Conservation (phyloP, 768 basidiomycete genomes). For the Trametes cingulata region DNA sequence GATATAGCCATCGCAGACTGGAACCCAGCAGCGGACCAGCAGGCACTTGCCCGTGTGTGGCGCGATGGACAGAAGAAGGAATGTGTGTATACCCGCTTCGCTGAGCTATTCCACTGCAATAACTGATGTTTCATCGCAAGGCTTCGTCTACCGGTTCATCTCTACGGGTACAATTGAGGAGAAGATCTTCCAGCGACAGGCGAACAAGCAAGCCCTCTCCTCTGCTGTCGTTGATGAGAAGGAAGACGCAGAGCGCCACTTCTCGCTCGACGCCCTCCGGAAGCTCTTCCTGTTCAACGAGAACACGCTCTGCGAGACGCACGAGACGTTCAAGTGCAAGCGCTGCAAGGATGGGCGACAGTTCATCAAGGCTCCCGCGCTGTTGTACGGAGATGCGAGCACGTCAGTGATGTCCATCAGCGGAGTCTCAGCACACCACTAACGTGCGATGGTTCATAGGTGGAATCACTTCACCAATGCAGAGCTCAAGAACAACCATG, state of each 20-base stretch:
- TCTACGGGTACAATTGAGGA: conserved; percentile 97
- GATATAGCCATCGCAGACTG: conserved; percentile 62
- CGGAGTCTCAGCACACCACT: background rate
- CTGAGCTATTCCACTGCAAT: background rate
- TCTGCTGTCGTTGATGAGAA: conserved; percentile 99
- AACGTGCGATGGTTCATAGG: conserved; percentile 41
- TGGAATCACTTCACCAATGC: conserved; percentile 97
- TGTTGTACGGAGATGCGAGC: conserved; percentile 96
- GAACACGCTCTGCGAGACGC: conserved; percentile 86
- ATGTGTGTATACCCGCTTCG: conserved; percentile 52
- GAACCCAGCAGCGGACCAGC: conserved; percentile 98
- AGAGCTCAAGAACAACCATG: conserved; percentile 89
- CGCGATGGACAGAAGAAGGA: conserved; percentile 99
- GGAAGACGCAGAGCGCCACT: conserved; percentile 93
- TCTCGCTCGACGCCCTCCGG: conserved; percentile 83
- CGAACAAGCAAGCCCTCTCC: conserved; percentile 93
- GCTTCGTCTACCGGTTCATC: conserved; percentile 98
- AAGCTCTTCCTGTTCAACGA: conserved; percentile 93
- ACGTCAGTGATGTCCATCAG: conserved; percentile 60
- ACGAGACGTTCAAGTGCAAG: conserved; percentile 98
- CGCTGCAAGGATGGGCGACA: conserved; percentile 88
- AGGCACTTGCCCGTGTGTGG: conserved; percentile 98
- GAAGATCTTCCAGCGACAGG: conserved; percentile 98
- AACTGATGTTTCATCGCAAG: conserved; percentile 38
- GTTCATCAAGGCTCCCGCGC: conserved; percentile 73